These are phyloP conservation scores for Penicillium sp. DNA, from an alignment of 2,329 filamentous ascomycete genomes.

Conservation along the genomic window DNA sequence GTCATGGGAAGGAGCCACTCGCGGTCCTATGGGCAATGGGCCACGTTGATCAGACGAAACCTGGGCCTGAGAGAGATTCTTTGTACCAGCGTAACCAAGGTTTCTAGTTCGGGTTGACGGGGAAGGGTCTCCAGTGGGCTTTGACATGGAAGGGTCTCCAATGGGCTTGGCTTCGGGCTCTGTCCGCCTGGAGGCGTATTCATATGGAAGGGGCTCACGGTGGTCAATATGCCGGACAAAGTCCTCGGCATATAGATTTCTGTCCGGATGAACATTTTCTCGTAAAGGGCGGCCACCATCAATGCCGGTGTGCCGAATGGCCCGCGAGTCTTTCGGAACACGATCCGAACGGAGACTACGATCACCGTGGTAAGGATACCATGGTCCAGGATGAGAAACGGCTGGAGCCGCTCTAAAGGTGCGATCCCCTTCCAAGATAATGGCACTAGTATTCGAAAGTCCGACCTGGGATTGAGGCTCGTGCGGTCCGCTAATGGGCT, in stretches of 20 bases:
- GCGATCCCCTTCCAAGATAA: constrained; percentile 20
- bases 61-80: constrained; percentile 16
- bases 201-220: constrained; percentile 23
- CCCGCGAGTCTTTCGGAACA: constrained; percentile 10
- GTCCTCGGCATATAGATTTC: constrained; percentile 36
- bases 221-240: constrained; percentile 37
- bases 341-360: constrained; percentile 18
- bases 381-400: constrained; percentile 15
- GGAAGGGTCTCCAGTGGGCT: constrained; percentile 14
- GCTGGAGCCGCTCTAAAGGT: constrained; percentile 17
- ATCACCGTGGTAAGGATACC: constrained; percentile 17
- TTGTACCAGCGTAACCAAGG: constrained; percentile 13
- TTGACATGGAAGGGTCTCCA: constrained; percentile 17
- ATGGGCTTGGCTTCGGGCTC: constrained; percentile 14
- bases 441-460: constrained; percentile 17
- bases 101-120: constrained; percentile 14
- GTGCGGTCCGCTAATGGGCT: constrained; percentile 15
- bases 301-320: constrained; percentile 15
- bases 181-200: constrained; percentile 18
- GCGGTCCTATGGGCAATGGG: constrained; percentile 12
- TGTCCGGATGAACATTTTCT: constrained; percentile 21
- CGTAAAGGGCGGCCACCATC: constrained; percentile 17
- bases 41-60: constrained; percentile 12
- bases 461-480: constrained; percentile 16
- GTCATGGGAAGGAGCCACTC: constrained; percentile 14